phyloP scores from a whole-genome alignment of 306 rosid genomes.

The Leucaena leucocephala region DNA sequence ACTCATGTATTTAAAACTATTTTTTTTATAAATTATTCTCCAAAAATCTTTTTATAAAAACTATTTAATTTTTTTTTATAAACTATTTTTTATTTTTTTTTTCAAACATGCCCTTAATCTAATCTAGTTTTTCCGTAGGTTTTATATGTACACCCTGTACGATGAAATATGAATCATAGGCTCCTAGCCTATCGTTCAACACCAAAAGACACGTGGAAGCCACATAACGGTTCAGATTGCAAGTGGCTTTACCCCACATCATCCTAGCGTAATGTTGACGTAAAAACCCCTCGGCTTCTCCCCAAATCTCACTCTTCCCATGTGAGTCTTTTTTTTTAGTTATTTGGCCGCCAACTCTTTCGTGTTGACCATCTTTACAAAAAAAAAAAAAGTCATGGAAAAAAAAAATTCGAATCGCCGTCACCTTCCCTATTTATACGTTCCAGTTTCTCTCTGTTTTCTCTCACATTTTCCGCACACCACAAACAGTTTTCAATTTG shows the following conservation, averaged over 20 bases:
- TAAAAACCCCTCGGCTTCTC: slow-evolving; percentile 36
- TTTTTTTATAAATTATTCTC: too few relatives aligned
- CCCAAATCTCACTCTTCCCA: slow-evolving; percentile 31
- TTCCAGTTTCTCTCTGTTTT: slow-evolving; percentile 33
- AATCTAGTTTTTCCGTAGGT: too few relatives aligned
- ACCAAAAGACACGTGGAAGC: slow-evolving; percentile 5
- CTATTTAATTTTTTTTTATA: too few relatives aligned
- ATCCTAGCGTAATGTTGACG: slow-evolving; percentile 68
- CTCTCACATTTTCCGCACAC: not conserved
- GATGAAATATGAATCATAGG: too few relatives aligned
- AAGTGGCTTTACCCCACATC: slow-evolving; percentile 44
- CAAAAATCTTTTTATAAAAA: too few relatives aligned
- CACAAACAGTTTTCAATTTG: not conserved
- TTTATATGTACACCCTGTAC: too few relatives aligned
- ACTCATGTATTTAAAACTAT: too few relatives aligned
- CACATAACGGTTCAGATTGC: not conserved
- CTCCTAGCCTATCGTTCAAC: not conserved
- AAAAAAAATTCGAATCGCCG: too few relatives aligned
- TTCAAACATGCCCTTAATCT: too few relatives aligned
- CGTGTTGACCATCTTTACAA: slow-evolving; percentile 34
- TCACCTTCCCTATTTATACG: slow-evolving; percentile 27
- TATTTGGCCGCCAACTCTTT: slow-evolving; percentile 3
- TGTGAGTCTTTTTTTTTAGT: not conserved
- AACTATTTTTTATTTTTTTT: too few relatives aligned
- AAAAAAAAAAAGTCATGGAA: not conserved